phyloP scores from a whole-genome alignment of 2,329 filamentous ascomycete species.

The Neonectria coccinea region DNA sequence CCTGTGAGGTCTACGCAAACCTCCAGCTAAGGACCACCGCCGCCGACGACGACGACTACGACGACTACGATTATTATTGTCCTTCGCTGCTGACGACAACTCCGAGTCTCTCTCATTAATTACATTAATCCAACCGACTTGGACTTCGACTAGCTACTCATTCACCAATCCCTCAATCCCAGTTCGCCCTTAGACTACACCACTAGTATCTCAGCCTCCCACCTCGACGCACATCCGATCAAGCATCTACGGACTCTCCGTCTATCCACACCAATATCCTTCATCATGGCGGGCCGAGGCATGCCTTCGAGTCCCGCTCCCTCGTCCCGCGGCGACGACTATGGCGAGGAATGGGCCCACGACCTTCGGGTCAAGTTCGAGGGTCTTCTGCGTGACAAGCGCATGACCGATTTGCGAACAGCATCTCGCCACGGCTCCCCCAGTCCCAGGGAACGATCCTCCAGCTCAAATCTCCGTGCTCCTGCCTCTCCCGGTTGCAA shows the following conservation, averaged over 20 bases:
- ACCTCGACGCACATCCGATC: conserved; percentile 16
- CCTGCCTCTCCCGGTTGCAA: conserved; percentile 53
- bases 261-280: conserved; percentile 16
- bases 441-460: conserved; percentile 61
- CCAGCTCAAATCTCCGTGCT: conserved; percentile 60
- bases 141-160: conserved; percentile 9
- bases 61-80: conserved; percentile 34
- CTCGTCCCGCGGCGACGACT: conserved; percentile 52
- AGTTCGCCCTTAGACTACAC: conserved; percentile 22
- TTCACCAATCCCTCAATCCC: conserved; percentile 19
- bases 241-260: conserved; percentile 2
- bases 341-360: conserved; percentile 80
- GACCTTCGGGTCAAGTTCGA: conserved; percentile 88
- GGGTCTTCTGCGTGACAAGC: conserved; percentile 84
- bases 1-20: conserved; percentile 43
- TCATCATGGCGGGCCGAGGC: conserved; percentile 55
- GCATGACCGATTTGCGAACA: conserved; percentile 79
- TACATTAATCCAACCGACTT: conserved; percentile 28
- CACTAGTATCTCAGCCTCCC: conserved; percentile 11
- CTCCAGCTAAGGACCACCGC: conserved; percentile 43
- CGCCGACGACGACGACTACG: conserved; percentile 41
- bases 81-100: conserved; percentile 27
- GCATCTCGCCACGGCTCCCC: conserved; percentile 69
- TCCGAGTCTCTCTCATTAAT: conserved; percentile 35
- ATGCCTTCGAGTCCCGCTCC: conserved; percentile 49